Evolutionary conservation across 805 yeast genomes (phyloP).

Genomic region (Metschnikowia chrysomelidarum): DNA sequence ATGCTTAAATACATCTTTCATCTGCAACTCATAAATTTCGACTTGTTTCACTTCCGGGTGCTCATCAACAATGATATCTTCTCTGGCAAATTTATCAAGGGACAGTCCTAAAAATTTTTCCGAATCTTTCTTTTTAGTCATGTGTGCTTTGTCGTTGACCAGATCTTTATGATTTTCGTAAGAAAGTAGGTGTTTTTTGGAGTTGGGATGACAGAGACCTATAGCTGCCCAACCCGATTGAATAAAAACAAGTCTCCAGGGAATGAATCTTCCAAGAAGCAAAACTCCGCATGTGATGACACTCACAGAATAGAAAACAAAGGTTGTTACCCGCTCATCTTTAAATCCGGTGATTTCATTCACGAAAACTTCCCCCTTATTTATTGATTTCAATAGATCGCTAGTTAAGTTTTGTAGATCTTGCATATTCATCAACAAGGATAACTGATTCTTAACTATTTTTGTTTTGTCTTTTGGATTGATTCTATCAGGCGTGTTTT

Average conservation of each 20-base stretch:
- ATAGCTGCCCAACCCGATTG: slow-evolving; percentile 55
- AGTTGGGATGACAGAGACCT: slow-evolving; percentile 58
- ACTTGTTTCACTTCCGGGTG: slow-evolving; percentile 59
- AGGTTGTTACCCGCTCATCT: slow-evolving; percentile 66
- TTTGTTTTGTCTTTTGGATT: slow-evolving; percentile 18
- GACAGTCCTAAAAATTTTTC: background rate
- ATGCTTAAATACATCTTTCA: slow-evolving; percentile 56
- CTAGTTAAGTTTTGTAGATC: slow-evolving; percentile 69
- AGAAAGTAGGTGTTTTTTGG: slow-evolving; percentile 28
- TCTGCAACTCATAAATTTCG: slow-evolving; percentile 75
- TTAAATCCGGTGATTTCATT: slow-evolving; percentile 66
- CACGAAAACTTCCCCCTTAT: slow-evolving; percentile 52
- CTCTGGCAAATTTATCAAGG: slow-evolving; percentile 35
- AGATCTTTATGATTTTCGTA: slow-evolving; percentile 8
- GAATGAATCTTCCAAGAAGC: slow-evolving; percentile 50
- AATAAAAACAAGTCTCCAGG: slow-evolving; percentile 63
- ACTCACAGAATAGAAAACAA: slow-evolving; percentile 43
- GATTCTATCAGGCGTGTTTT: slow-evolving; percentile 1
- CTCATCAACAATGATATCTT: slow-evolving; percentile 68
- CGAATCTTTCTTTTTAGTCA: background rate
- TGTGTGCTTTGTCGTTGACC: slow-evolving; percentile 23
- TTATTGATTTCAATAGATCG: slow-evolving; percentile 48
- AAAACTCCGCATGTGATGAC: slow-evolving; percentile 36
- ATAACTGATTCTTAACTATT: slow-evolving; percentile 35
- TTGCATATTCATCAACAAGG: slow-evolving; percentile 60